Conservation (phyloP, 371 early-diverging fungal genomes). For the Coemansia sp. region DNA sequence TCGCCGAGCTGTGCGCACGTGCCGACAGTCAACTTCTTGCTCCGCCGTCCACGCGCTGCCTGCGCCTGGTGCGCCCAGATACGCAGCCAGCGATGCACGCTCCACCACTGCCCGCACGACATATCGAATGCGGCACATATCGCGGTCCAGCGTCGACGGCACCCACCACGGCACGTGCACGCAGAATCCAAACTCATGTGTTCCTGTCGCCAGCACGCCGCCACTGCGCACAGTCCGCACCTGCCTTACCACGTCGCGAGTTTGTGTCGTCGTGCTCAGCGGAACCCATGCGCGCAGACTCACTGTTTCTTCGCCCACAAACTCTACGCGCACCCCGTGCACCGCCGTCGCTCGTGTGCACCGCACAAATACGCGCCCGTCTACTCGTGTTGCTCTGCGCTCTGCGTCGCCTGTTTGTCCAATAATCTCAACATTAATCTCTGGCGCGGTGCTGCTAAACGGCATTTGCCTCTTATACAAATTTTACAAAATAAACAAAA, state of each 20-base stretch:
- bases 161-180: slow-evolving; percentile 36
- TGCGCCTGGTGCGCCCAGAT: background rate
- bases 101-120: slow-evolving; percentile 26
- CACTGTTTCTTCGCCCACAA: slow-evolving; percentile 37
- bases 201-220: slow-evolving; percentile 24
- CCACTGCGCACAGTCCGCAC: slow-evolving; percentile 2
- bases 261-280: slow-evolving; percentile 17
- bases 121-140: slow-evolving; percentile 36
- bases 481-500: no score
- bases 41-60: slow-evolving; percentile 14
- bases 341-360: slow-evolving; percentile 2
- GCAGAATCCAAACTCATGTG: slow-evolving; percentile 21
- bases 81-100: slow-evolving; percentile 1
- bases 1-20: slow-evolving; percentile 19
- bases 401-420: background rate
- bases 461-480: slow-evolving; percentile 13
- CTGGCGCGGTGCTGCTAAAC: slow-evolving; percentile 33
- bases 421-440: slow-evolving; percentile 26
- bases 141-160: slow-evolving; percentile 38
- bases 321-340: slow-evolving; percentile 25
- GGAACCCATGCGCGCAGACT: slow-evolving; percentile 35
- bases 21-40: slow-evolving; percentile 26
- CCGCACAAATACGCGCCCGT: slow-evolving; percentile 18
- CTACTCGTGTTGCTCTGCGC: background rate
- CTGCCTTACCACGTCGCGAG: slow-evolving; percentile 13